These are phyloP conservation scores for Berberis vulgaris DNA, from an alignment of 164 flowering plant species.

Conservation along the genomic window DNA sequence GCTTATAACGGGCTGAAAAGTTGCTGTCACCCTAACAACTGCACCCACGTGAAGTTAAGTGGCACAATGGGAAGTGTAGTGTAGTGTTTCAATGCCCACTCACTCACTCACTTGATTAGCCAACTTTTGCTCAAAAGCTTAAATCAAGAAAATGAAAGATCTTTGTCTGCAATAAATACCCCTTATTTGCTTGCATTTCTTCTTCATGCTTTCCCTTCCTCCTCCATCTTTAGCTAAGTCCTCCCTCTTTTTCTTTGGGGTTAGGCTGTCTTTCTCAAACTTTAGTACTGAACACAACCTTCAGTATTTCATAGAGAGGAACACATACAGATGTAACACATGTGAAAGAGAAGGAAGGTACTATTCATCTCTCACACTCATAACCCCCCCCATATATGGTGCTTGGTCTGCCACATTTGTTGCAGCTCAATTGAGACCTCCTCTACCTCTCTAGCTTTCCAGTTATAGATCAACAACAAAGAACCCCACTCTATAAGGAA, in stretches of 20 bases:
- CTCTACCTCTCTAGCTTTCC: too few species aligned
- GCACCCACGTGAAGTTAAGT: conserved; percentile 32
- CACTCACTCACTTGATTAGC: conserved; percentile 1
- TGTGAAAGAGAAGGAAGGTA: neutral
- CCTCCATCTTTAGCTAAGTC: neutral
- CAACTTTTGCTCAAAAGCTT: conserved; percentile 7
- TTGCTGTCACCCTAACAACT: conserved; percentile 15
- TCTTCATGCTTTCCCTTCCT: neutral
- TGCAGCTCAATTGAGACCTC: too few species aligned
- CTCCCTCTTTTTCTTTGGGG: conserved; percentile 1
- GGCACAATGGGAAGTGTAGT: conserved; percentile 8
- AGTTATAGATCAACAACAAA: too few species aligned
- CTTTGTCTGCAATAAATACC: conserved; percentile 28
- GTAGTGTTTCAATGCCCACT: conserved; percentile 13
- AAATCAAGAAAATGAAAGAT: conserved; percentile 9
- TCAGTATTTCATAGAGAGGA: neutral
- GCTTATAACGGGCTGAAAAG: conserved; percentile 15
- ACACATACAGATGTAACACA: neutral
- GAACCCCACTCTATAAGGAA: too few species aligned
- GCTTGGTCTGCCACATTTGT: too few species aligned
- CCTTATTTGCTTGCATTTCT: neutral
- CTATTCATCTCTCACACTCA: neutral
- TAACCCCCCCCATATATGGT: too few species aligned
- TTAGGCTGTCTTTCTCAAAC: conserved; percentile 9
- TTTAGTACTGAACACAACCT: neutral